Evolutionary conservation across 371 early-diverging fungal genomes (phyloP), one percentile per base, ranked within the genome.

Genomic region (Apophysomyces ossiformis): DNA sequence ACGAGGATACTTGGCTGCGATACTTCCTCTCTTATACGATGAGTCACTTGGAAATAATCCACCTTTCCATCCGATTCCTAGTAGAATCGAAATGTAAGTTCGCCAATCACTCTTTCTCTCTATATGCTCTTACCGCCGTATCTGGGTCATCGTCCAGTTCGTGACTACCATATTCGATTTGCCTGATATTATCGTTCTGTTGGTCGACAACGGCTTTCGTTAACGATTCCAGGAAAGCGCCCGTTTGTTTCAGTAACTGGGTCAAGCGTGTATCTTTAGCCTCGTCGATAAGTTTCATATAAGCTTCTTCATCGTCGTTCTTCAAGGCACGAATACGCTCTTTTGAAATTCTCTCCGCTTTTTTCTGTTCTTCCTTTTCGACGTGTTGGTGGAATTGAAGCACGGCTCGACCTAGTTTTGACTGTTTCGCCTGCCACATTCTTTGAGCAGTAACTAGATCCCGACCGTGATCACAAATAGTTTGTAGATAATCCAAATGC

Each of bases 241-340:
- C 90, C 1, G 99, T 99, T 81, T 98, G 97, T 58, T 85, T 75
- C 46, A 99, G 79, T 64, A 99, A 74, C 64, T 95, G 93, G n/a
- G 93, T 89, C 68, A 98, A 91, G 71, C 98, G 95, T 21, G 93
- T 95, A 73, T 98, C 96, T 79, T 99, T 99, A 43, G 93, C 91
- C 76, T 96, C 81, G 71, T 96, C 96, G 66, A 99, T 86, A 54
- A 99, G 87, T 72, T 93, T 91, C 78, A 96, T 80, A 74, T 99
- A 98, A 0, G 95, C 96, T 63, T 94, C 96, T 82, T 99, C 98
- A 82, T 98, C 95, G 84, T 95, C 94, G 61, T 89, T 86, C 75
- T 93, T 94, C 71, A 98, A 83, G 9, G 97, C 96, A 64, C 90
- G 87, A 59, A 98, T 82, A 92, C 98, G 96, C 77, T 98, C 97